A percentile compares a stretch with the other conserved stretches of the same genome.
Evolutionary conservation across 2,329 filamentous ascomycete species (phyloP).

Genomic region (Fusarium begoniae): DNA sequence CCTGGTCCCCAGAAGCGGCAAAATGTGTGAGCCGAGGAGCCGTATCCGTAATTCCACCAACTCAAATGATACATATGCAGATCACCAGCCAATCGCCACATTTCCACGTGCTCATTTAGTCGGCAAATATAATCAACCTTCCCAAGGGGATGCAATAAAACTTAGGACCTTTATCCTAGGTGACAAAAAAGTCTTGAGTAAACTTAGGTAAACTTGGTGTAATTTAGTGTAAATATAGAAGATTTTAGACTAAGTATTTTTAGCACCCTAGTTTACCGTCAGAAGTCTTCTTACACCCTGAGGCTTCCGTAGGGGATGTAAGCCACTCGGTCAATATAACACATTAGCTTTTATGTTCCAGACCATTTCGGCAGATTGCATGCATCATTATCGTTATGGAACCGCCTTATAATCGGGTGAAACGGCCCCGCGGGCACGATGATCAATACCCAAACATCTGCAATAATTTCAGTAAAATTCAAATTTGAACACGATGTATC

Average conservation of each 20-base stretch:
- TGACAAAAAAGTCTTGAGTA: too few relatives aligned
- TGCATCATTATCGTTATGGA: background rate
- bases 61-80: constrained; percentile 1
- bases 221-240: too few relatives aligned
- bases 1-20: background rate
- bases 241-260: too few relatives aligned
- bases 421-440: background rate
- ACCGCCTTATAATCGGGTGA: background rate
- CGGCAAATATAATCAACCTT: too few relatives aligned
- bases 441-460: background rate
- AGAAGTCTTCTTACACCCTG: too few relatives aligned
- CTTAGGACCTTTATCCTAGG: too few relatives aligned
- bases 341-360: background rate
- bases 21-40: background rate
- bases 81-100: constrained; percentile 22
- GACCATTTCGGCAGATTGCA: constrained; percentile 9
- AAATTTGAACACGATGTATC: background rate
- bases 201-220: too few relatives aligned
- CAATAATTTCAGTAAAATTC: background rate
- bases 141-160: too few relatives aligned
- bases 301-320: too few relatives aligned
- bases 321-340: too few relatives aligned
- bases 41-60: constrained; percentile 3
- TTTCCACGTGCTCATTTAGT: constrained; percentile 12
- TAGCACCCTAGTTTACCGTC: too few relatives aligned